phyloP scores from a whole-genome alignment of 108 stramenopile species.

The Cyclotella baltica region DNA sequence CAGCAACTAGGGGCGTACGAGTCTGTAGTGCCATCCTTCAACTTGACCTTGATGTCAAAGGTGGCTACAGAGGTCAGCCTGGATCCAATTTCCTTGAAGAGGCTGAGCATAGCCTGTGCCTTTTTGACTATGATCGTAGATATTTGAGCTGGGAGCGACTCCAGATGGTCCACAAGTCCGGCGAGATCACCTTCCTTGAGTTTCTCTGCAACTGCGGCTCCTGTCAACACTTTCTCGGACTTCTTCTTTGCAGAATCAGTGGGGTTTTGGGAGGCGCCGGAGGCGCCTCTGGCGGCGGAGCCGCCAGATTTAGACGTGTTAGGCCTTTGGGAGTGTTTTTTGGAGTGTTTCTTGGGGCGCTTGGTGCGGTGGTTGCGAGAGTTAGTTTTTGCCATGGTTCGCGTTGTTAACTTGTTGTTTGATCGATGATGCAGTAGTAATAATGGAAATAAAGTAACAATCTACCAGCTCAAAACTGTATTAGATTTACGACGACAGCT shows the following conservation, averaged over 20 bases:
- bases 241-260: background rate
- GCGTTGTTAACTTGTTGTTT: too few relatives aligned
- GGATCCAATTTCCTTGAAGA: background rate
- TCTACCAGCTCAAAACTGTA: too few relatives aligned
- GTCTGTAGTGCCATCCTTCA: background rate
- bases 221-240: background rate
- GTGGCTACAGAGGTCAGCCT: background rate
- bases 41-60: background rate
- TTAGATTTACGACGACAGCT: too few relatives aligned
- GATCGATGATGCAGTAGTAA: too few relatives aligned
- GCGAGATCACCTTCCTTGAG: background rate
- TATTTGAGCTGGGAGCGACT: background rate
- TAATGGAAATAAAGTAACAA: too few relatives aligned
- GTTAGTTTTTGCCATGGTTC: too few relatives aligned
- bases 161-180: slow-evolving; percentile 1
- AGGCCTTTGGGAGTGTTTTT: too few relatives aligned
- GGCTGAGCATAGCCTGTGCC: slow-evolving; percentile 42
- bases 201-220: background rate
- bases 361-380: too few relatives aligned
- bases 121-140: background rate
- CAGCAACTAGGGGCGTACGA: background rate
- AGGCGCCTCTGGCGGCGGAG: background rate
- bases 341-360: too few relatives aligned
- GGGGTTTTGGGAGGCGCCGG: background rate
- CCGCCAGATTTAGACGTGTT: background rate